Conservation (phyloP, 2,329 filamentous ascomycete species). For the Ramichloridium luteum region DNA sequence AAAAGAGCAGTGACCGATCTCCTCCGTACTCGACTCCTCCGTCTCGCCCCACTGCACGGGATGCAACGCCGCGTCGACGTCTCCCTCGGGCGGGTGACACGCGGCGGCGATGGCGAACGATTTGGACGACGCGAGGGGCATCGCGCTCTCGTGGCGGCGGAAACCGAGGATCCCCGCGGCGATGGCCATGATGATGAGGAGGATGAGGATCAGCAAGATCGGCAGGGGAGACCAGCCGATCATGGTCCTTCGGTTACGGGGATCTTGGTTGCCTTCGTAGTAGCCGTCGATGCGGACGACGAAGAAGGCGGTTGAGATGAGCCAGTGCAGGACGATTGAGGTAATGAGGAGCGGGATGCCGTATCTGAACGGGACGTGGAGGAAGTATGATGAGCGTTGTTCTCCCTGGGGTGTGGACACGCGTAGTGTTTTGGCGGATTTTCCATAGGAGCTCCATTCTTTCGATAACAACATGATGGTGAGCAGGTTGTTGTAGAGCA, state of each 20-base stretch:
- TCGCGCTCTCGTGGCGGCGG: slow-evolving; percentile 3
- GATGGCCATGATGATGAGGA: slow-evolving; percentile 4
- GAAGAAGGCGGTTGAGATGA: slow-evolving; percentile 34
- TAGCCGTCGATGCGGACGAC: slow-evolving; percentile 24
- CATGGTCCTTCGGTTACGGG: slow-evolving; percentile 1
- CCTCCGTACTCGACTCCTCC: too few species aligned
- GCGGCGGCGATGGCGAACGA: slow-evolving; percentile 4
- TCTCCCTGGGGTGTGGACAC: slow-evolving; percentile 25
- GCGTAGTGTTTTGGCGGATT: slow-evolving; percentile 24
- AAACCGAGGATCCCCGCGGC: slow-evolving; percentile 6
- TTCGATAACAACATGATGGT: slow-evolving; percentile 10
- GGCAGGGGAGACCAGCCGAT: slow-evolving; percentile 9
- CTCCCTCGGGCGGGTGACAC: too few species aligned
- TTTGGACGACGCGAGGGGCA: slow-evolving; percentile 4
- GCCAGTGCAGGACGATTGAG: slow-evolving; percentile 31
- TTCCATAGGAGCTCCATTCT: slow-evolving; percentile 36
- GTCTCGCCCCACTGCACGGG: too few species aligned
- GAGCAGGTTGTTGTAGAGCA: slow-evolving; percentile 9
- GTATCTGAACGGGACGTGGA: slow-evolving; percentile 30
- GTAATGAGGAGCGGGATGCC: slow-evolving; percentile 26
- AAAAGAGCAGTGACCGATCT: too few species aligned
- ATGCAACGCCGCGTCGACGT: too few species aligned
- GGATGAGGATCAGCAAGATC: slow-evolving; percentile 6
- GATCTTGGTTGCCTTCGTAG: slow-evolving; percentile 4
- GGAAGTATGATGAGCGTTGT: slow-evolving; percentile 32